phyloP scores from a whole-genome alignment of 1,284 basidiomycete species.

The Austroboletus niveus region DNA sequence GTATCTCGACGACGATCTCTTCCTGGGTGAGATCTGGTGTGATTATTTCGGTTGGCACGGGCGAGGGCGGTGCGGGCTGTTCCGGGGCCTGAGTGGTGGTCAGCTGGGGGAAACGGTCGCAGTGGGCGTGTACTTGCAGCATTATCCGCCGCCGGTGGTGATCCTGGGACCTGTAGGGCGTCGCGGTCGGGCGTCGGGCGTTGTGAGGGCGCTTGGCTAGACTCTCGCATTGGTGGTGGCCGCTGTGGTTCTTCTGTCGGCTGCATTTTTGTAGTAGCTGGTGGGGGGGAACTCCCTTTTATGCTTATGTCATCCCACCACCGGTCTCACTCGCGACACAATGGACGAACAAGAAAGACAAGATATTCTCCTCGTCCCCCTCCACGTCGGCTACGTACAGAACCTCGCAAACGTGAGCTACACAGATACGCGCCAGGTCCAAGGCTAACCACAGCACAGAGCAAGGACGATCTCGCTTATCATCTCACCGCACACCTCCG shows the following conservation, averaged over 20 bases:
- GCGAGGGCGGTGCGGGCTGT: constrained; percentile 30
- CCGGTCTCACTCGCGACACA: not conserved
- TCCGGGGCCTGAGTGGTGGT: constrained; percentile 13
- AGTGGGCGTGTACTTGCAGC: constrained; percentile 19
- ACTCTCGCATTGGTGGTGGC: constrained; percentile 21
- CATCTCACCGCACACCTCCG: constrained; percentile 93
- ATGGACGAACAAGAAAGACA: constrained; percentile 12
- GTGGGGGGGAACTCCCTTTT: too few relatives aligned
- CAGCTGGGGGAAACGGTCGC: not conserved
- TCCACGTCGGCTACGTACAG: constrained; percentile 60
- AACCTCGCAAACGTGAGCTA: constrained; percentile 48
- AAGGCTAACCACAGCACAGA: constrained; percentile 43
- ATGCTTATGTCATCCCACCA: not conserved
- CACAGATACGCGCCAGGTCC: too few relatives aligned
- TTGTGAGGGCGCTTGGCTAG: constrained; percentile 18
- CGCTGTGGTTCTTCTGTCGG: not conserved
- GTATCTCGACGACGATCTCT: constrained; percentile 34
- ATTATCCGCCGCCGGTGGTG: constrained; percentile 18
- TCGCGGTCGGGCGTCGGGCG: constrained; percentile 12
- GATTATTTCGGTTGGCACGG: constrained; percentile 41
- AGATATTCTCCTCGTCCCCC: constrained; percentile 23
- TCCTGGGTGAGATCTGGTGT: constrained; percentile 34
- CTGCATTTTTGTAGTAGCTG: too few relatives aligned
- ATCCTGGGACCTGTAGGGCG: constrained; percentile 9
- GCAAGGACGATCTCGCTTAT: constrained; percentile 85